Conservation (phyloP, 2,329 filamentous ascomycete species). For the Fusarium sp. region DNA sequence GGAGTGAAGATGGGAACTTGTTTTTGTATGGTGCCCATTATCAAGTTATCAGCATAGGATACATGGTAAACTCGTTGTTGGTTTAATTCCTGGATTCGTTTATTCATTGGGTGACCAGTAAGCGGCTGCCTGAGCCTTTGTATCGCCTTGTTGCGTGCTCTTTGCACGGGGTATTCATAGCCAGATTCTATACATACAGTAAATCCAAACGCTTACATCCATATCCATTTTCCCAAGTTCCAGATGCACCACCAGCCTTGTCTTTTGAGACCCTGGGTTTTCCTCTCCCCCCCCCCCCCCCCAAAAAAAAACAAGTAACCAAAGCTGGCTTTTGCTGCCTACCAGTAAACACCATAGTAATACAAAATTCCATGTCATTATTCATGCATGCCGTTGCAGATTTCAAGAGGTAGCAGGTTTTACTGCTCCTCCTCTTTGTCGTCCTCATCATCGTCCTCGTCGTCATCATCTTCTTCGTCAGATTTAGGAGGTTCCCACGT, state of each 20-base stretch:
- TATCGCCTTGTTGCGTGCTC: conserved; percentile 28
- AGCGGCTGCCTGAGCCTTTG: conserved; percentile 23
- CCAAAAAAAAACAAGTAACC: not conserved
- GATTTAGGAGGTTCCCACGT: conserved; percentile 79
- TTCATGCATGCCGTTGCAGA: conserved; percentile 25
- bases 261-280: conserved; percentile 18
- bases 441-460: conserved; percentile 57
- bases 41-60: not conserved
- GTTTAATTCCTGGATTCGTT: not conserved
- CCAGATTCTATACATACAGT: conserved; percentile 27
- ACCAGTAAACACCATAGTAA: conserved; percentile 20
- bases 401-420: conserved; percentile 45
- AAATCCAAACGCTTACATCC: conserved; percentile 31
- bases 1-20: not conserved
- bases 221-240: conserved; percentile 20
- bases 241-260: conserved; percentile 23
- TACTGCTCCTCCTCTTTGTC: conserved; percentile 53
- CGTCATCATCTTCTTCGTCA: conserved; percentile 68
- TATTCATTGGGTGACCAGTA: conserved; percentile 7
- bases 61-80: not conserved
- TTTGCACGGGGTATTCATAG: conserved; percentile 44
- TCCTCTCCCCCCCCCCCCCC: not conserved
- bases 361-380: conserved; percentile 40
- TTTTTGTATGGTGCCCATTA: not conserved
- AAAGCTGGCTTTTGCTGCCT: conserved; percentile 14